phyloP scores from a whole-genome alignment of 2,329 filamentous ascomycete genomes.

The Parasarocladium wereldwijsianum region DNA sequence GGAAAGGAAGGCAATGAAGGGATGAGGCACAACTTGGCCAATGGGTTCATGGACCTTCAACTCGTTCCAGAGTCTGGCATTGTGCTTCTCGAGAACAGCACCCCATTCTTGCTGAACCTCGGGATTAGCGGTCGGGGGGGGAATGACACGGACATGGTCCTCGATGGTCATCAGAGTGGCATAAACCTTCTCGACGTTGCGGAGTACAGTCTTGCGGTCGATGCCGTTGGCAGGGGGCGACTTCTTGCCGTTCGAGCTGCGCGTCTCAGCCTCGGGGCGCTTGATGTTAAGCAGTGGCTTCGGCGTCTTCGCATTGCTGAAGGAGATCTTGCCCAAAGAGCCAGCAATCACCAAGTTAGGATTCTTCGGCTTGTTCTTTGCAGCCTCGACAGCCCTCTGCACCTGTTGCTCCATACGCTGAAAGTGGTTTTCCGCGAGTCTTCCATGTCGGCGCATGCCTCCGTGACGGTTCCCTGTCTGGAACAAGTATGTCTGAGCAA shows the following conservation, averaged over 20 bases:
- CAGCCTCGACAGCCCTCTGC: conserved; percentile 88
- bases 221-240: conserved; percentile 35
- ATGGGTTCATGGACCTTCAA: conserved; percentile 92
- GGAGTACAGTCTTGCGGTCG: conserved; percentile 70
- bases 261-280: conserved; percentile 52
- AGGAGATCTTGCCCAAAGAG: conserved; percentile 93
- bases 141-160: conserved; percentile 75
- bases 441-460: conserved; percentile 56
- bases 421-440: conserved; percentile 89
- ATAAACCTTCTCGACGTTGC: conserved; percentile 83
- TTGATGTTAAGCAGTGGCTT: conserved; percentile 94
- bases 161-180: conserved; percentile 83
- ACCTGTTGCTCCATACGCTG: conserved; percentile 99
- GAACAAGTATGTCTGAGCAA: conserved; percentile 94
- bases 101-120: conserved; percentile 66
- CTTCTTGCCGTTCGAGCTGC: not conserved
- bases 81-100: conserved; percentile 45
- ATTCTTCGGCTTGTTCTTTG: conserved; percentile 95
- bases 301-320: conserved; percentile 96
- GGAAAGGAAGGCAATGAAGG: conserved; percentile 91
- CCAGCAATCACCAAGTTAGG: conserved; percentile 94
- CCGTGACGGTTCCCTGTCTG: conserved; percentile 80
- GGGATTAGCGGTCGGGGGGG: conserved; percentile 37
- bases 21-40: conserved; percentile 61
- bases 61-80: conserved; percentile 67